Evolutionary conservation across 2,329 filamentous ascomycete species (phyloP), one percentile per base, ranked within the genome.

Genomic region (Pyricularia pennisetigena): DNA sequence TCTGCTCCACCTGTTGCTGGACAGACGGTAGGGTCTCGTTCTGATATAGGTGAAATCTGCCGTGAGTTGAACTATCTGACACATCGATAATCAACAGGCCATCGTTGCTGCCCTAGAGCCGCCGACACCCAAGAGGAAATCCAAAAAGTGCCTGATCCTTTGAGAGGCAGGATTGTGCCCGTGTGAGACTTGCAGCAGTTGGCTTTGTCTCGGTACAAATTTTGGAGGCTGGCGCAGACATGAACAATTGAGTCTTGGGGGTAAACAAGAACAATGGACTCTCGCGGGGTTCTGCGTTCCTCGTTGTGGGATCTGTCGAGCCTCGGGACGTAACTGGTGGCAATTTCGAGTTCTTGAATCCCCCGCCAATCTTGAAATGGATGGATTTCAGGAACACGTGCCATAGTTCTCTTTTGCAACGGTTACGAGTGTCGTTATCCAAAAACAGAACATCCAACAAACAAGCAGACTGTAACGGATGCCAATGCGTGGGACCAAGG

Each of bases 81-180:
- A 20, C 24, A 28, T 23, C 2, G 20, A 24, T 26, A 24, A 20
- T 30, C 28, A 8, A 68, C 71, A 97, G 94, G 94, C 94, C 30
- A 98, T 98, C 75, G 94, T 98, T 72, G 94, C 94, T 71, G 94
- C 94, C 61, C 84, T 98, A 72, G 94, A 98, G 80, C 94, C 94
- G 62, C 91, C 92, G 26, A 85, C 88, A 70, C 88, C 89, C 68
- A 95, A 94, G 85, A 93, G 92, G 83, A 90, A 86, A 80, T 82
- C 80, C 70, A 84, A 86, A 79, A 90, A 86, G 78, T 94, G 91
- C 79, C 81, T 87, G 72, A 79, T 94, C 77, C 85, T 93, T 77
- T 94, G 82, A 82, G 69, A 41, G 57, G 9, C 57, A 12, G 23
- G 12, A 5, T 26, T 24, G 57, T 12, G 24, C 16, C 57, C 57